Conservation (phyloP, 805 yeast species). For the Saturnispora halmiae region DNA sequence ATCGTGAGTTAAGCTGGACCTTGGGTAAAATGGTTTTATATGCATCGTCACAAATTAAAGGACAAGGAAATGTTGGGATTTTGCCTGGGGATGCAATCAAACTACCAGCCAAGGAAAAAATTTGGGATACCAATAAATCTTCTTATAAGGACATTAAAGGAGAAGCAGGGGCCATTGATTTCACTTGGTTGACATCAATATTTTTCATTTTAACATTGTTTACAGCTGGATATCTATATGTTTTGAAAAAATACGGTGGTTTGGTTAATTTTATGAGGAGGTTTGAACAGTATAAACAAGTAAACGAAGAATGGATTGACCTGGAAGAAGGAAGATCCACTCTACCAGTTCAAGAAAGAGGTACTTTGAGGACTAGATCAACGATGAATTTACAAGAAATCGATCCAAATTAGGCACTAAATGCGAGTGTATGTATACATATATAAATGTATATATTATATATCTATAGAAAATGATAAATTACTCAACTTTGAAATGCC, state of each 20-base stretch:
- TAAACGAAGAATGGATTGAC: constrained; percentile 8
- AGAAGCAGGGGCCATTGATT: background rate
- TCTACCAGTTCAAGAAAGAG: constrained; percentile 8
- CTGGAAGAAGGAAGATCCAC: constrained; percentile 14
- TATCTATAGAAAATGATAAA: background rate
- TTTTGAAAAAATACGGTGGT: constrained; percentile 12
- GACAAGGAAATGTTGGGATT: constrained; percentile 13
- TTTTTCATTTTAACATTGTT: constrained; percentile 2
- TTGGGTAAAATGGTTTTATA: constrained; percentile 77
- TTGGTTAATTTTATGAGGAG: constrained; percentile 8
- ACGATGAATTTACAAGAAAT: constrained; percentile 20
- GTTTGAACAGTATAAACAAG: constrained; percentile 6
- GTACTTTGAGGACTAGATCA: constrained; percentile 25
- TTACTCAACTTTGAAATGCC: constrained; percentile 51
- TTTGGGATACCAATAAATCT: background rate
- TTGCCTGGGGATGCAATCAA: constrained; percentile 18
- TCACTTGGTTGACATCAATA: constrained; percentile 8
- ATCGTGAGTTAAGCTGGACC: constrained; percentile 91
- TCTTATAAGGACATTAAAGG: background rate
- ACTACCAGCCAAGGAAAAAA: constrained; percentile 14
- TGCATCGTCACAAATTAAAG: constrained; percentile 61
- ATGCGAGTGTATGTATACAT: background rate
- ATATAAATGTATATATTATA: background rate
- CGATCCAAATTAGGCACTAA: background rate
- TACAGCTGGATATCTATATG: constrained; percentile 1